Percentiles rank a stretch among this genome's conserved stretches.
Evolutionary conservation across 352 stramenopile species (phyloP).

Genomic region (Globisporangium orthogonon): DNA sequence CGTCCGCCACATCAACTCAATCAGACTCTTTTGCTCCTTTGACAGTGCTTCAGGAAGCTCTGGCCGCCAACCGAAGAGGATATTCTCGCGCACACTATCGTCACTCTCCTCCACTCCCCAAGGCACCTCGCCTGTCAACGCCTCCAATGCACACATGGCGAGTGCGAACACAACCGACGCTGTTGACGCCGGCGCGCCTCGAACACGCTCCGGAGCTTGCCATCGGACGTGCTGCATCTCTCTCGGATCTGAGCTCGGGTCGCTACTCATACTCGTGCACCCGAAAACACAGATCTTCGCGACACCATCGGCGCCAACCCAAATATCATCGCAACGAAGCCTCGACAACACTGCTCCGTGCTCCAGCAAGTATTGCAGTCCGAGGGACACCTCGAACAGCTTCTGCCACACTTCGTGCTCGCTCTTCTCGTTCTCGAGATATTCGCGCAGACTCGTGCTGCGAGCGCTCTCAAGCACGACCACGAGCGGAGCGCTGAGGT

Average conservation of each 20-base stretch:
- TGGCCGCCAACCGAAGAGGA: neutral
- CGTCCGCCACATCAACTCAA: neutral
- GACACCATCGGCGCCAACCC: neutral
- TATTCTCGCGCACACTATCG: neutral
- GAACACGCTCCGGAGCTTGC: neutral
- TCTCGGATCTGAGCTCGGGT: too few relatives aligned
- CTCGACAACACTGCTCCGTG: neutral
- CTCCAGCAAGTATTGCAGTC: neutral
- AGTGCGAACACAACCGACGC: neutral
- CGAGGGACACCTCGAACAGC: neutral
- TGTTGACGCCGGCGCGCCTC: neutral
- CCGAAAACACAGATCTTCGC: slow-evolving; percentile 2
- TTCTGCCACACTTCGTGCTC: neutral
- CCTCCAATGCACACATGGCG: slow-evolving; percentile 1
- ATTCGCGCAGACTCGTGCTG: too few relatives aligned
- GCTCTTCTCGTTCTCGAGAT: neutral
- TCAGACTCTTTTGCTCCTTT: neutral
- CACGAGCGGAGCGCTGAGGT: slow-evolving; percentile 1
- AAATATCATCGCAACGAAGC: neutral
- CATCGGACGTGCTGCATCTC: neutral
- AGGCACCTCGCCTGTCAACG: neutral
- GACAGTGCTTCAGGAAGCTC: neutral
- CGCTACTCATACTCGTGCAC: neutral
- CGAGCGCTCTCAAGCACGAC: neutral
- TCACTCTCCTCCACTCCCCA: neutral